Evolutionary conservation across 164 flowering plant species (phyloP), one percentile per base, ranked within the genome.

Genomic region (Kalanchoe fedtschenkoi): DNA sequence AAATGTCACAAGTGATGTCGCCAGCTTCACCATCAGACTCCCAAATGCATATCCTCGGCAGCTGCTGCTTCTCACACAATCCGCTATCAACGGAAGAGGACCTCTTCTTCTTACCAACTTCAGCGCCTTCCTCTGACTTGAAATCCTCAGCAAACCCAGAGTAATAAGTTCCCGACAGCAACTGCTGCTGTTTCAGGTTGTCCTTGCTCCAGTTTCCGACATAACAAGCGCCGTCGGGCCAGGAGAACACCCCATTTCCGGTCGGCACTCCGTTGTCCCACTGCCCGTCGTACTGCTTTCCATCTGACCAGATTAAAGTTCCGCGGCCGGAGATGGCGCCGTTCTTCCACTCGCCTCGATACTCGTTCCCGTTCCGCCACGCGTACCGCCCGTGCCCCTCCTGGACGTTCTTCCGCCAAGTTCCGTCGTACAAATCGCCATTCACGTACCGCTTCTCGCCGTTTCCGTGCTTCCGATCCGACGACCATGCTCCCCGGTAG

Each of bases 1-100:
- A 61, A n/a, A 86, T 89, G 72, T 86, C 93, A 68, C 92, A 86
- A 44, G 96, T 89, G 34, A 86, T 89, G 74, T 86, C 93, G 16
- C 96, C 96, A 30, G 85, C 96, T 62, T 85, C 96, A 0, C 92
- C 96, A 60, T 86, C 92, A 7, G 85, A 79, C 46, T 86, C 96
- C 96, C 96, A 89, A 29, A 89, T 84, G 61, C 96, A 89, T 47
- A 86, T 86, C 76, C 87, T 77, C 9, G 90, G 93, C 35, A 82
- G 84, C 65, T 56, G 70, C 75, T n/a, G n/a, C 28, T 47, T 47
- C 28, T 47, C 28, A 3, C 54, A 47, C 54, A 47, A 21, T 21
- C 54, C 56, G 14, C 56, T 10, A 51, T 51, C 56, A 51, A 26
- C 56, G 13, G 56, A 51, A 24, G 56, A 51, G 26, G 77, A 10